Base-by-base conservation (phyloP, 768 basidiomycete species). In the Rhodotorula taiwanensis region DNA sequence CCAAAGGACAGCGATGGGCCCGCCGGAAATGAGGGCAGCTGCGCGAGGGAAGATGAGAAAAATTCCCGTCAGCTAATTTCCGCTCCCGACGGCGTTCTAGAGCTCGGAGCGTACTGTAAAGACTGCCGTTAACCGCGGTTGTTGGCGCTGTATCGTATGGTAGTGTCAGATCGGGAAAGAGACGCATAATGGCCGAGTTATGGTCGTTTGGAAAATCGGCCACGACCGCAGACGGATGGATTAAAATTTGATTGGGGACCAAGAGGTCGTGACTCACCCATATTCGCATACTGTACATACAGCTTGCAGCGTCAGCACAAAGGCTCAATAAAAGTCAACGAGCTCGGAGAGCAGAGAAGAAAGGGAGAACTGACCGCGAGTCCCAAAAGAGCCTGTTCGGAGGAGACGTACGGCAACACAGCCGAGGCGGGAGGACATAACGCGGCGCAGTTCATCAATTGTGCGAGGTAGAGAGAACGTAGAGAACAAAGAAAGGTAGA, bases 101-200 rank as follows among this genome's bases (percentile, higher is more conserved):
- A n/a, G n/a, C n/a, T n/a, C n/a, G n/a, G n/a, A n/a, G n/a, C 20
- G 62, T n/a, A 14, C 50, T 58, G 4, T 30, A 42, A 9, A 64
- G 47, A 3, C 51, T 53, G 0, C 62, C 62, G 25, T 53, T 54
- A 34, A 64, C 58, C 4, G 62, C 62, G 1, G 43, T 39, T 2
- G 62, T 49, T 9, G 62, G 62, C 5, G 62, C 62, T 31, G 55
- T 55, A 41, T 55, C n/a, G n/a, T 61, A 5, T 48, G 53, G 33
- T 50, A 55, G 28, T 41, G 36, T 50, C 27, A 61, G 60, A 7
- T 45, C 53, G 49, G 36, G 20, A 28, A n/a, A 25, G 14, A 25
- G 31, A 16, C 5, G 30, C 15, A 20, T 23, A 36, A 34, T 10
- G 15, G 48, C 30, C 27, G 20, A 10, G 4, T 3, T 49, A 39